A percentile compares a stretch with the other conserved stretches of the same genome.
Evolutionary conservation across 768 basidiomycete species (phyloP).

Genomic region (Hypholoma sublateritium): DNA sequence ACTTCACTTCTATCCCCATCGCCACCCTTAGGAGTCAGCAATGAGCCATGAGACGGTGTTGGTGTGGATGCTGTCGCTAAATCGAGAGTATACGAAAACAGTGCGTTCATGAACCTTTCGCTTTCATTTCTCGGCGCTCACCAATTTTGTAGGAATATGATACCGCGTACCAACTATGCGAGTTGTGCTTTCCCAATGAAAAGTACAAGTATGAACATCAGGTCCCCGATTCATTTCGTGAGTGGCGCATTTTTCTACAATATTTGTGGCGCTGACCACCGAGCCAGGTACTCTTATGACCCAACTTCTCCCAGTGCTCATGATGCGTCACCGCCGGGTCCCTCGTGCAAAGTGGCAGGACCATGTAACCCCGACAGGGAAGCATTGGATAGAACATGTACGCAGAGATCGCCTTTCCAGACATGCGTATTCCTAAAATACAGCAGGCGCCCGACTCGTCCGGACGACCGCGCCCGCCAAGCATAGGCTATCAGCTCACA

Average conservation of each 20-base stretch:
- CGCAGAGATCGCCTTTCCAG: background rate
- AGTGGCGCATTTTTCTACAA: conserved; percentile 25
- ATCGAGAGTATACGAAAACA: conserved; percentile 68
- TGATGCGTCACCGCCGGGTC: conserved; percentile 85
- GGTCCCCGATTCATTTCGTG: conserved; percentile 68
- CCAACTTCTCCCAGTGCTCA: conserved; percentile 74
- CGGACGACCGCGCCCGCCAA: conserved; percentile 64
- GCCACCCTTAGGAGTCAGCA: background rate
- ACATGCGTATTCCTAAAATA: conserved; percentile 6
- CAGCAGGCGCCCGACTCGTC: conserved; percentile 55
- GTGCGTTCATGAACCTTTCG: conserved; percentile 33
- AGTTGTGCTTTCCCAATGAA: conserved; percentile 59
- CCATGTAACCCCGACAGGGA: conserved; percentile 56
- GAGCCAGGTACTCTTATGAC: conserved; percentile 65
- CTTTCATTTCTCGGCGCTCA: conserved; percentile 9
- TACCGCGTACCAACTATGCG: conserved; percentile 58
- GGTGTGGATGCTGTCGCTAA: conserved; percentile 80
- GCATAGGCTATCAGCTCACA: conserved; percentile 79
- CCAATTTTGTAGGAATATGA: conserved; percentile 63
- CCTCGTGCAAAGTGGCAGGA: conserved; percentile 76
- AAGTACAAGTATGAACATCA: conserved; percentile 53
- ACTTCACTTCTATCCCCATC: no score
- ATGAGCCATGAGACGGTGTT: conserved; percentile 46
- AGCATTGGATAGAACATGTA: conserved; percentile 84
- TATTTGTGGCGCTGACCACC: conserved; percentile 8